Evolutionary conservation across 192 early-diverging fungal species (phyloP).

Genomic region (Coemansia sp.): DNA sequence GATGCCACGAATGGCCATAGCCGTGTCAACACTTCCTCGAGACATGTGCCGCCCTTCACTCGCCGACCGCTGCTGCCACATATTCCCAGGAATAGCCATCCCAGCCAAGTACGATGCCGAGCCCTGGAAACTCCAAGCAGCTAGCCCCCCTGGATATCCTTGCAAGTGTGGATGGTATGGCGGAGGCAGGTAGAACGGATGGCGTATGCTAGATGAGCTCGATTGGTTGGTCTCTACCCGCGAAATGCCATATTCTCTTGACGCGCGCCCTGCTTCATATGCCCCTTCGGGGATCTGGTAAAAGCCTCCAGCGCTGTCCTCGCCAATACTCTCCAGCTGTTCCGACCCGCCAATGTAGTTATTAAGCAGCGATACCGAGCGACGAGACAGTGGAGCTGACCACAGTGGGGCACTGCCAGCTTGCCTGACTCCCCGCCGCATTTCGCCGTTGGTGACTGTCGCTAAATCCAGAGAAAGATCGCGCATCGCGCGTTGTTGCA

Average conservation of each 20-base stretch:
- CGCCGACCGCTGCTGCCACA: constrained; percentile 12
- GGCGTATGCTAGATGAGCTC: constrained; percentile 16
- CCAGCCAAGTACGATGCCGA: constrained; percentile 29
- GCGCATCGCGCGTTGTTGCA: constrained; percentile 31
- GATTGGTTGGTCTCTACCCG: not conserved
- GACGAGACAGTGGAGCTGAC: constrained; percentile 37
- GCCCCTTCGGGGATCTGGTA: constrained; percentile 10
- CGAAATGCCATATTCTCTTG: constrained; percentile 12
- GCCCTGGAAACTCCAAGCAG: constrained; percentile 38
- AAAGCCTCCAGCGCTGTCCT: constrained; percentile 19
- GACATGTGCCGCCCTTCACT: constrained; percentile 21
- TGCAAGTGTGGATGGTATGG: constrained; percentile 26
- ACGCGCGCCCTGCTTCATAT: constrained; percentile 2
- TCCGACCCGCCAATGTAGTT: constrained; percentile 19
- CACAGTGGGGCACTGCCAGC: constrained; percentile 26
- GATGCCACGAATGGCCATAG: constrained; percentile 12
- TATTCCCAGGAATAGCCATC: constrained; percentile 11
- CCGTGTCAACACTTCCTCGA: constrained; percentile 31
- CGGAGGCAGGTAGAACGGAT: constrained; percentile 30
- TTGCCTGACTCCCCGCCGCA: constrained; percentile 25
- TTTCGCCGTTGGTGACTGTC: constrained; percentile 15
- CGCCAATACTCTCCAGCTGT: constrained; percentile 45
- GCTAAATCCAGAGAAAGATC: constrained; percentile 40
- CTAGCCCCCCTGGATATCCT: constrained; percentile 3
- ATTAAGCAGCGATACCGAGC: constrained; percentile 46